Base-by-base conservation (phyloP, 2,329 filamentous ascomycete genomes). In the Fusarium subglutinans region DNA sequence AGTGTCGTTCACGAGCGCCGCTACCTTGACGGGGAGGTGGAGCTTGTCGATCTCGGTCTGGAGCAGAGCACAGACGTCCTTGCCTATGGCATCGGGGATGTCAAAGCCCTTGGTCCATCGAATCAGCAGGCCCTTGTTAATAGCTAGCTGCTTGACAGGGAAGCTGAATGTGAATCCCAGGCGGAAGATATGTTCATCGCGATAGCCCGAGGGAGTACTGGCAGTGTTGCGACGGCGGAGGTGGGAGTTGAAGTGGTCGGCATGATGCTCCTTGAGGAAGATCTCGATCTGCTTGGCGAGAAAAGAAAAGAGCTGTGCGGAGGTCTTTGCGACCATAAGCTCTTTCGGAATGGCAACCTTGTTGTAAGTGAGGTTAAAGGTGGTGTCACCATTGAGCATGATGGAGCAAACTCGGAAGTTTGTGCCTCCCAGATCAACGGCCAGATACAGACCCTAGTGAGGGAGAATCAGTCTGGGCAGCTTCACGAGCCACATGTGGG, bases 101-200 rank as follows among this genome's bases (percentile, higher is more conserved):
- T 98, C 94, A 81, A 98, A 99, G 59, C 96, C 96, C 86, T 99
- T 99, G 66, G 96, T 99, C 96, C 96, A 99, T 77, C 96, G 91
- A 83, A 98, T 96, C 62, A 99, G 88, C 65, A 92, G 93, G 70
- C 96, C 96, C 84, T 95, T 96, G 88, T 98, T 98, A 82, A 99
- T 98, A 44, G 94, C 95, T 66, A 93, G 88, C 82, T 99, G 96
- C 81, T 97, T 91, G 44, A 98, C 95, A 6, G 96, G 96, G 85
- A 98, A 99, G 81, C 94, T 97, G 84, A 99, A 99, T 60, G 96
- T 99, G 85, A 99, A 99, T n/a, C 96, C 96, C 47, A 99, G 88
- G 78, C 95, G 93, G 85, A 98, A 98, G 70, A 96, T 90, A 67
- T 96, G 88, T 81, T 96, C 91, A 72, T 94, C 91, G 61, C 86